Conservation (phyloP, 495 filamentous ascomycete genomes). For the Aspergillus steynii region DNA sequence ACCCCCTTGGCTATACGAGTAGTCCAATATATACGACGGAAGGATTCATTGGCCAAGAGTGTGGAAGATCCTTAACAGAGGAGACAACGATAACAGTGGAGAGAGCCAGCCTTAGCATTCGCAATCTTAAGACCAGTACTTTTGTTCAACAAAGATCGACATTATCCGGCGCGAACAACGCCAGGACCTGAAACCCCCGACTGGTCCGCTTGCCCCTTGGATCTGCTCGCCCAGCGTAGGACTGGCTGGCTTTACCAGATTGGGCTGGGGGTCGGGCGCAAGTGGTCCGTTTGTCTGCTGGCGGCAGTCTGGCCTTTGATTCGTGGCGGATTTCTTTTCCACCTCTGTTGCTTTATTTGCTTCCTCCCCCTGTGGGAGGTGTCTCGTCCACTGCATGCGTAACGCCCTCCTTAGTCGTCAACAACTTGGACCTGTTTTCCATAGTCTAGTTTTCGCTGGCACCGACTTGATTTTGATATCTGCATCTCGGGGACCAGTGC, state of each 20-base stretch:
- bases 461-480: background rate
- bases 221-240: background rate
- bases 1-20: too few relatives aligned
- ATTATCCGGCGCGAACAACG: background rate
- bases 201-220: background rate
- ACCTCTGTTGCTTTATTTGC: background rate
- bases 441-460: background rate
- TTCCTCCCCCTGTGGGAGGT: background rate
- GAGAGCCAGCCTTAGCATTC: too few relatives aligned
- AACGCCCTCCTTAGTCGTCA: background rate
- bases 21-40: too few relatives aligned
- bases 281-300: background rate
- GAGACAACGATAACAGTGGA: too few relatives aligned
- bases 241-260: background rate
- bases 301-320: background rate
- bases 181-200: conserved; percentile 3
- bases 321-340: background rate
- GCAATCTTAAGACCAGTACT: background rate
- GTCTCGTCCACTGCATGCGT: background rate
- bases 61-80: too few relatives aligned
- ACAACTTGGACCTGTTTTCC: too few relatives aligned
- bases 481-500: background rate
- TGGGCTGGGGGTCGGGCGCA: background rate
- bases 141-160: conserved; percentile 3
- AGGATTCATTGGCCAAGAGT: too few relatives aligned